Base-by-base conservation (phyloP, 2,329 filamentous ascomycete genomes). In the Apiospora koreana region DNA sequence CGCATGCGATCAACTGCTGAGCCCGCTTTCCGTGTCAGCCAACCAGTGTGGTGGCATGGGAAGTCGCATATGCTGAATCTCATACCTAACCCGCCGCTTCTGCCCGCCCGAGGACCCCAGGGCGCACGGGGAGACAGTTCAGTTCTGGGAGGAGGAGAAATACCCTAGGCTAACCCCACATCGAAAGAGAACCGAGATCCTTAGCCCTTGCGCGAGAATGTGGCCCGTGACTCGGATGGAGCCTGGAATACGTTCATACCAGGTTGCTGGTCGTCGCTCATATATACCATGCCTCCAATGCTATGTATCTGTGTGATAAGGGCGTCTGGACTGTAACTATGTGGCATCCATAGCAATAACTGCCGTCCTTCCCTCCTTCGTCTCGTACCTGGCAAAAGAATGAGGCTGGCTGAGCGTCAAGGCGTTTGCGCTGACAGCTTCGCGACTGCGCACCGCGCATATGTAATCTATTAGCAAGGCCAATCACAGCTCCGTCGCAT, bases 401-500 rank as follows among this genome's bases (percentile, higher is more conserved):
- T 38, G 54, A 62, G 31, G 54, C 54, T 62, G 31, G 54, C 54
- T 38, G 54, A 38, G 16, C 21, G n/a, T n/a, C n/a, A n/a, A n/a
- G n/a, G n/a, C n/a, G 54, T 62, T 38, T 38, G 54, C 54, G 31
- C 54, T 62, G 54, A 62, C 54, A 62, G 54, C 54, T 62, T 62
- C 54, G 31, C 54, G 54, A 62, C 46, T 31, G 54, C 54, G 35
- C 38, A 62, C 31, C 31, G 54, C 54, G 31, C 54, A 62, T 62
- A 38, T 62, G 54, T 38, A 62, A 62, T 62, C 12, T 62, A 62
- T n/a, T n/a, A 31, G 28, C 9, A 23, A 35, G 54, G 18, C 54
- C 54, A 62, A 62, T 62, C 54, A 62, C 54, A 62, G 54, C 21
- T 18, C 31, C 31, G 54, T 62, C 54, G 54, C 54, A 62, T 62